A percentile compares a stretch with the other conserved stretches of the same genome.
These are phyloP conservation scores for Asterochloris erici DNA, from an alignment of 139 green algal genomes.

Conservation along the genomic window DNA sequence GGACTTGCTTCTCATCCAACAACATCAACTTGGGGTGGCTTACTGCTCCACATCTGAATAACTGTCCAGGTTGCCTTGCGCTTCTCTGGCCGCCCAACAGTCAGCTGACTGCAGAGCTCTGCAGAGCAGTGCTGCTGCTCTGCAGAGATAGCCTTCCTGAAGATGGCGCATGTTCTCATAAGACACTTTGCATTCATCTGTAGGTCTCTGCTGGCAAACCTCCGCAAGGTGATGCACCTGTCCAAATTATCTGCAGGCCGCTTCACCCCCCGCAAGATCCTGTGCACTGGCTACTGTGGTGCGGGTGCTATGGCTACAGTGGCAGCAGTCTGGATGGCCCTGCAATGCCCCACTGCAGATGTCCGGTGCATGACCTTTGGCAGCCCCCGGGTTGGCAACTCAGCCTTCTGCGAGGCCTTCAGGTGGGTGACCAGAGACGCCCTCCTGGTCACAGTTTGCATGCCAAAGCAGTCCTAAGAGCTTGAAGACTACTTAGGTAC, in stretches of 20 bases:
- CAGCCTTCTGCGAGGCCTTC: conserved; percentile 7
- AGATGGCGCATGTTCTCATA: no score
- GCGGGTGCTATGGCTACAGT: conserved; percentile 22
- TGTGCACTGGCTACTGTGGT: conserved; percentile 14
- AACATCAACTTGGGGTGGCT: no score
- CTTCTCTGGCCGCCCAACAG: no score
- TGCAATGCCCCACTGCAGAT: conserved; percentile 21
- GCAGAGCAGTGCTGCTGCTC: no score
- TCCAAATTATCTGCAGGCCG: background rate
- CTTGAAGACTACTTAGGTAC: background rate
- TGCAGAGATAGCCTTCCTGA: no score
- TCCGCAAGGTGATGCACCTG: no score
- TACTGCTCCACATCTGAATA: no score
- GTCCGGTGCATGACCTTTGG: conserved; percentile 32
- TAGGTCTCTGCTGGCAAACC: no score
- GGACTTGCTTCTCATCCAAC: no score
- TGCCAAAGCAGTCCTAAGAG: background rate
- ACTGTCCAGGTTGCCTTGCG: no score
- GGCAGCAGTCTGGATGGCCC: conserved; percentile 16
- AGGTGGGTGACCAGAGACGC: background rate
- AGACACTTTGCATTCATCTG: no score
- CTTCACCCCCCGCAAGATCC: conserved; percentile 5
- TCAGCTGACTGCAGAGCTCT: no score
- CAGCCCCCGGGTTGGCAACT: conserved; percentile 16
- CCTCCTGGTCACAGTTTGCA: background rate